Conservation (phyloP, 768 basidiomycete genomes). For the Leccinellum albellum region DNA sequence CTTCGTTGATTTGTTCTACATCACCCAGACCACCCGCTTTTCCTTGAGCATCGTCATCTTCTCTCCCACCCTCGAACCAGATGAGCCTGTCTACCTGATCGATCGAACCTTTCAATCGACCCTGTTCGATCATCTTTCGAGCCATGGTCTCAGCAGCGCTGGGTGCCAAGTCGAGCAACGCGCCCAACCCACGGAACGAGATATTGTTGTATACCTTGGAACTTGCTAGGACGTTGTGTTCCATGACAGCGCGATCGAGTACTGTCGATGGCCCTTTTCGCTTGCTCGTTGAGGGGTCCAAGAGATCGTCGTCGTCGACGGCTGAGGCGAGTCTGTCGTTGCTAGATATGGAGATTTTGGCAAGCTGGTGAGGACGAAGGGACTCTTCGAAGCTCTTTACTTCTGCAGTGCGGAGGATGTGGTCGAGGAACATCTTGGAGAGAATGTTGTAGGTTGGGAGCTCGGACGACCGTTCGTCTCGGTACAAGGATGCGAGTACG, state of each 20-base stretch:
- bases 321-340: conserved; percentile 76
- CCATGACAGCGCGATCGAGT: conserved; percentile 95
- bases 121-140: conserved; percentile 97
- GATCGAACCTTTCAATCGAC: conserved; percentile 86
- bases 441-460: conserved; percentile 86
- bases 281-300: conserved; percentile 60
- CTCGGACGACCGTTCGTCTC: conserved; percentile 84
- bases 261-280: conserved; percentile 93
- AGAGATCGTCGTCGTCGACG: conserved; percentile 51
- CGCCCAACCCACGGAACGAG: conserved; percentile 90
- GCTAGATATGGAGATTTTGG: conserved; percentile 81
- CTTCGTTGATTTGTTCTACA: conserved; percentile 77
- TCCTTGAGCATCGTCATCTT: conserved; percentile 90
- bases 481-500: conserved; percentile 85
- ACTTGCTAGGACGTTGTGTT: conserved; percentile 95
- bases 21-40: conserved; percentile 93
- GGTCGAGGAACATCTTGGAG: conserved; percentile 97
- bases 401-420: conserved; percentile 87
- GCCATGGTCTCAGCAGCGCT: conserved; percentile 97
- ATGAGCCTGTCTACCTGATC: conserved; percentile 96
- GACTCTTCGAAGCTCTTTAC: conserved; percentile 85
- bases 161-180: conserved; percentile 83
- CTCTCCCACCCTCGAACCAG: conserved; percentile 82
- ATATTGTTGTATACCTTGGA: conserved; percentile 98
- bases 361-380: conserved; percentile 89